Base-by-base conservation (phyloP, 345 rosid species). In the Clausena lansium region DNA sequence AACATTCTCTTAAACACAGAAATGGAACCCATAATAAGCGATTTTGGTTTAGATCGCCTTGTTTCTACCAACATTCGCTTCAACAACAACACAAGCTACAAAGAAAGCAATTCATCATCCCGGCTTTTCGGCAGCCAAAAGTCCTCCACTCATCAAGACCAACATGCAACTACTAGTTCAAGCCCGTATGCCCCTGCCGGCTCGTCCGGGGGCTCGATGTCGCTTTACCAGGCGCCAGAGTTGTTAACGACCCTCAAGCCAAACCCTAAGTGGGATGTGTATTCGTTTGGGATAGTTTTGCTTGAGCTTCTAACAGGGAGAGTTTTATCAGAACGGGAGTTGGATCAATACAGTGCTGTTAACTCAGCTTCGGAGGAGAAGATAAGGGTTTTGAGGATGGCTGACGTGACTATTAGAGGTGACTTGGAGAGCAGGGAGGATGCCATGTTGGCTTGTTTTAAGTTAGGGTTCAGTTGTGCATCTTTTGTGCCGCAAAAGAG, bases 201-300 rank as follows among this genome's bases (percentile, higher is more conserved):
- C 80, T 82, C 87, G 41, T 70, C 87, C 14, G 47, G 71, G 5
- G 61, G 47, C 24, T 36, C 30, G 0, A 47, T 67, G 0, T 78
- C 84, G 11, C 85, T 87, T 1, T 91, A 93, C 73, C 94, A 87
- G 67, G 91, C 99, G 5, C 97, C 97, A 0, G 99, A 95, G 87
- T 87, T 93, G 9, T 57, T 86, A 7, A 85, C 84, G 74, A 84
- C 76, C 73, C 80, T 83, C 57, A 91, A 89, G 80, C 91, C 97
- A 41, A 89, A 78, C 84, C 73, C 90, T 24, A 93, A 88, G 77
- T 91, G 96, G 97, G 99, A 95, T 20, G 97, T 93, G 58, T 95
- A 88, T 75, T 89, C 99, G 0, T 93, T 88, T 1, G 99, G 98
- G 0, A 69, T 90, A 1, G 71, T 96, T 24, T 61, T 93, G 84